Evolutionary conservation across 805 yeast genomes (phyloP).

Genomic region (Candida parachauliodes): DNA sequence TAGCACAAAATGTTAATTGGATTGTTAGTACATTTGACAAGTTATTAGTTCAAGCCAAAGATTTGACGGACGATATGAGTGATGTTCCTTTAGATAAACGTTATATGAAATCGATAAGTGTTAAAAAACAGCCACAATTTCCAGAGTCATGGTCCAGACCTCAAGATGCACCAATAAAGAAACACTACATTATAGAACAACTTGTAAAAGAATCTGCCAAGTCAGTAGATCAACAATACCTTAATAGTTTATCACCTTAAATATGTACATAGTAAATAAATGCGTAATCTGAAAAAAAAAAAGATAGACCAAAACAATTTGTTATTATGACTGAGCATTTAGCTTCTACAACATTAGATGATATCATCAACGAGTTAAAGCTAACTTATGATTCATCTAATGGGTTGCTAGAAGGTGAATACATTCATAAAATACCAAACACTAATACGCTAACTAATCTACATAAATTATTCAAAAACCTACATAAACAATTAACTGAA

Average conservation of each 20-base stretch:
- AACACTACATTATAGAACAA: slow-evolving; percentile 28
- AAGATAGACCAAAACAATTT: neutral
- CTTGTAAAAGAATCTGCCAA: slow-evolving; percentile 31
- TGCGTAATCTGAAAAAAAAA: neutral
- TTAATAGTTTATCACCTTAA: slow-evolving; percentile 23
- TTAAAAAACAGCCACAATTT: slow-evolving; percentile 43
- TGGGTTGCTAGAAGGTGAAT: slow-evolving; percentile 61
- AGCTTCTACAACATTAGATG: slow-evolving; percentile 44
- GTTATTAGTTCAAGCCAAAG: slow-evolving; percentile 63
- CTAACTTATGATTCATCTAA: slow-evolving; percentile 55
- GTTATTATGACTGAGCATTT: slow-evolving; percentile 12
- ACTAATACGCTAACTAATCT: slow-evolving; percentile 44
- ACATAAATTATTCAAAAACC: slow-evolving; percentile 38
- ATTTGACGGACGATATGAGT: slow-evolving; percentile 56
- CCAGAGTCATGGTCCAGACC: slow-evolving; percentile 74
- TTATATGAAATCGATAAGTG: slow-evolving; percentile 42
- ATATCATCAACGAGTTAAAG: slow-evolving; percentile 49
- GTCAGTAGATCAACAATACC: slow-evolving; percentile 30
- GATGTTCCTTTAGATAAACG: slow-evolving; percentile 83
- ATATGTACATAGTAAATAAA: slow-evolving; percentile 8
- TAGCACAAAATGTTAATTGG: slow-evolving; percentile 81
- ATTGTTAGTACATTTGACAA: slow-evolving; percentile 61
- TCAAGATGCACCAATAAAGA: slow-evolving; percentile 61
- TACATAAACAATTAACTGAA: slow-evolving; percentile 35
- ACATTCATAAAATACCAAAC: slow-evolving; percentile 38